Evolutionary conservation across 495 filamentous ascomycete genomes (phyloP).

Genomic region (Jackrogersella minutella): DNA sequence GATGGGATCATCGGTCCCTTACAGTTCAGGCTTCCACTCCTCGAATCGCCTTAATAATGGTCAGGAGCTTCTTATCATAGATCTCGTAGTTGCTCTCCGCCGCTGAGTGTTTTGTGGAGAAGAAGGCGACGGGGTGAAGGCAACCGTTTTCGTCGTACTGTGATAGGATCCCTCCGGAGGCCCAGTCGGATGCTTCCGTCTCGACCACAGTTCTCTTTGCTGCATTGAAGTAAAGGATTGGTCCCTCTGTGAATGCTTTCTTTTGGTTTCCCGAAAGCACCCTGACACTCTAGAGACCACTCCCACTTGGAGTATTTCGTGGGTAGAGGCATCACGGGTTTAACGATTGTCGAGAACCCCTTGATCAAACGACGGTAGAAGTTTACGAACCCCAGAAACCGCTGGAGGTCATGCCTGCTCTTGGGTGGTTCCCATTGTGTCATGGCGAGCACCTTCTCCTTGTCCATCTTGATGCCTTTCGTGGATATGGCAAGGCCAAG

Average conservation of each 20-base stretch:
- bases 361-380: background rate
- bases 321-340: background rate
- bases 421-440: background rate
- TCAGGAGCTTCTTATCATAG: conserved; percentile 13
- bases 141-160: background rate
- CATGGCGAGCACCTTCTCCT: background rate
- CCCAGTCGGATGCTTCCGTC: background rate
- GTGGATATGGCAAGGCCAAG: background rate
- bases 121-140: background rate
- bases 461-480: background rate
- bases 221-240: background rate
- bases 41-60: background rate
- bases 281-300: background rate
- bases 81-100: conserved; percentile 7
- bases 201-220: background rate
- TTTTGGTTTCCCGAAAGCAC: background rate
- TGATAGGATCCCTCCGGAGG: background rate
- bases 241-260: background rate
- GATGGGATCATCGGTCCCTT: background rate
- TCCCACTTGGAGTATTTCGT: background rate
- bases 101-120: background rate
- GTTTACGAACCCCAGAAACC: background rate
- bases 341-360: background rate
- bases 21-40: background rate
- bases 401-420: background rate